Conservation (phyloP, 345 rosid species). For the Tarenaya hassleriana region DNA sequence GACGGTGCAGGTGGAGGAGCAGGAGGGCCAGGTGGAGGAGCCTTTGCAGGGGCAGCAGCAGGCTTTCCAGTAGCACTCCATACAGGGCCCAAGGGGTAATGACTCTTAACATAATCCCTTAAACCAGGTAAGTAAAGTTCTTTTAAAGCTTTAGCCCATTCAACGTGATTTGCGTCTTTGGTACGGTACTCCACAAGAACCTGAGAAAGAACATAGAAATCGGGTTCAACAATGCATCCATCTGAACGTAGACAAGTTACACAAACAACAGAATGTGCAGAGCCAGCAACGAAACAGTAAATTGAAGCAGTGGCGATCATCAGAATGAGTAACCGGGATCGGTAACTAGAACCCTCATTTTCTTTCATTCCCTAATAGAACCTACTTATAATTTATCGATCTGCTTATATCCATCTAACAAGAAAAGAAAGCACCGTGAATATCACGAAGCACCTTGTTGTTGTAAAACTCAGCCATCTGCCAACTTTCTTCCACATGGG, state of each 20-base stretch:
- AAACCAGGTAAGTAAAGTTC: constrained; percentile 89
- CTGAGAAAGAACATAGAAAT: constrained; percentile 33
- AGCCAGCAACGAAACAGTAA: background rate
- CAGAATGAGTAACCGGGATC: background rate
- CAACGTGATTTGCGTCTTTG: constrained; percentile 83
- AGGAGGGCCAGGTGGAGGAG: constrained; percentile 52
- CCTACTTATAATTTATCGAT: background rate
- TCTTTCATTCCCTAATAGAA: background rate
- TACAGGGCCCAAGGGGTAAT: constrained; percentile 85
- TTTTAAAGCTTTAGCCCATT: constrained; percentile 95
- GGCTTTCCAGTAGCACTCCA: constrained; percentile 40
- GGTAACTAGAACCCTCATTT: background rate
- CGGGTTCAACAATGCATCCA: constrained; percentile 10
- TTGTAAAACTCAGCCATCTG: constrained; percentile 96
- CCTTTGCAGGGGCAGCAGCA: constrained; percentile 16
- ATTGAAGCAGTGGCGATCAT: constrained; percentile 9
- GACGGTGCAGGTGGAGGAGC: constrained; percentile 84
- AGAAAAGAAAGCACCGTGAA: background rate
- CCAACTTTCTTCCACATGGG: constrained; percentile 99
- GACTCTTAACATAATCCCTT: constrained; percentile 79
- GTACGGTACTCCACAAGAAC: constrained; percentile 78
- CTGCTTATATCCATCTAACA: no score
- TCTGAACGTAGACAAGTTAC: constrained; percentile 1
- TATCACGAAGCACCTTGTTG: constrained; percentile 58
- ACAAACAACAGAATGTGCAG: background rate